Percentiles rank a stretch among this genome's conserved stretches.
These are phyloP conservation scores for Penicillium sp. DNA, from an alignment of 2,329 filamentous ascomycete genomes.

Conservation along the genomic window DNA sequence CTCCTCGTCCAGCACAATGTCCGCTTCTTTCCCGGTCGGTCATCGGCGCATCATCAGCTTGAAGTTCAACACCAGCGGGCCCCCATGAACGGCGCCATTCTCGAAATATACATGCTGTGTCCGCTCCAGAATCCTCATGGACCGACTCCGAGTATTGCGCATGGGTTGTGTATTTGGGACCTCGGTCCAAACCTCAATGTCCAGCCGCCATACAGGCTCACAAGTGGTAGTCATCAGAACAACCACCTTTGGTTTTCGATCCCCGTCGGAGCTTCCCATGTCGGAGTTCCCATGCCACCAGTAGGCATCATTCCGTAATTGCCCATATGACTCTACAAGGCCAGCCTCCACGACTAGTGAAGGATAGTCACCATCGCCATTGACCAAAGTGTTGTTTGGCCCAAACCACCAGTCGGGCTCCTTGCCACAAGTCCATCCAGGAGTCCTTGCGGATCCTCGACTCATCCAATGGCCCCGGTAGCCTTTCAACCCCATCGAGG, in stretches of 20 bases:
- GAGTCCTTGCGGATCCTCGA: no score
- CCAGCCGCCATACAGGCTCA: background rate
- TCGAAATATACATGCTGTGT: background rate
- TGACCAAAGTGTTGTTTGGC: no score
- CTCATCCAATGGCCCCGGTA: no score
- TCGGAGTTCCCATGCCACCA: no score
- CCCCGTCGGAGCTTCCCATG: no score
- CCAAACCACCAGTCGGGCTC: no score
- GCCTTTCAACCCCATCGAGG: no score
- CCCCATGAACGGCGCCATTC: background rate
- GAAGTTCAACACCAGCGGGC: background rate
- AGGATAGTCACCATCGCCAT: no score
- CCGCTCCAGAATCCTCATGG: background rate
- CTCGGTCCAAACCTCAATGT: background rate
- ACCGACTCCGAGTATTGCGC: background rate
- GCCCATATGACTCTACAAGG: no score
- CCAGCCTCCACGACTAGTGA: no score
- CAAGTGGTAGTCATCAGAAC: background rate
- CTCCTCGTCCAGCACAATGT: background rate
- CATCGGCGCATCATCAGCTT: background rate
- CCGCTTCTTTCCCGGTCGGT: background rate
- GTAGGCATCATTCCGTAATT: no score
- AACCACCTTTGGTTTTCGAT: background rate
- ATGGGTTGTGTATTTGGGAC: background rate
- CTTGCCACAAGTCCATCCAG: no score